phyloP scores from a whole-genome alignment of 805 yeast species.

The Pichia occidentalis region DNA sequence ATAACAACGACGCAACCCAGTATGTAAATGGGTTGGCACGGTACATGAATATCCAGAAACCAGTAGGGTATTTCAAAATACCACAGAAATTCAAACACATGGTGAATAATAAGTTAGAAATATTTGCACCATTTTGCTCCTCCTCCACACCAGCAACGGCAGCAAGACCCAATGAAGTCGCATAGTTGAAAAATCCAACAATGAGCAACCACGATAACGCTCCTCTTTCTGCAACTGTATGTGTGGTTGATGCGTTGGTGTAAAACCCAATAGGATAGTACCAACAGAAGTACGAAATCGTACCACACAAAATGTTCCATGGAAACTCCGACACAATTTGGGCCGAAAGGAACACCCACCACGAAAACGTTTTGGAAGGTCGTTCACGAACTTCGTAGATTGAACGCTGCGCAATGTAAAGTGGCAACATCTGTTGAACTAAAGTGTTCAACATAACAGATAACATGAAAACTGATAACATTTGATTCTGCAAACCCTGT shows the following conservation, averaged over 20 bases:
- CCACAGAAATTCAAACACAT: constrained; percentile 71
- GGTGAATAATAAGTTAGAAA: constrained; percentile 51
- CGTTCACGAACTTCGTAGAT: constrained; percentile 69
- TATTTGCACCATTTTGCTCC: constrained; percentile 58
- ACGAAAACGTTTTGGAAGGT: constrained; percentile 63
- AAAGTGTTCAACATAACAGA: constrained; percentile 49
- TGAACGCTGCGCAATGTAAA: constrained; percentile 54
- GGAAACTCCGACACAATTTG: constrained; percentile 64
- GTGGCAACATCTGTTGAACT: constrained; percentile 57
- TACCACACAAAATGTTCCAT: constrained; percentile 54
- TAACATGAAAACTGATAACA: constrained; percentile 71
- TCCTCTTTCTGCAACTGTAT: constrained; percentile 45
- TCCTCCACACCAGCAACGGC: constrained; percentile 52
- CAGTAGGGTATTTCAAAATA: constrained; percentile 53
- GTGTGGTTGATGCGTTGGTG: constrained; percentile 47
- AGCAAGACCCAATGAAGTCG: constrained; percentile 53
- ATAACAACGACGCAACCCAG: constrained; percentile 48
- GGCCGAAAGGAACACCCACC: constrained; percentile 56
- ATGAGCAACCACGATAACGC: constrained; percentile 40
- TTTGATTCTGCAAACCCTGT: constrained; percentile 75
- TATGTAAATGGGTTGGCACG: constrained; percentile 66
- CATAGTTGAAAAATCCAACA: constrained; percentile 44
- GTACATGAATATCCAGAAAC: constrained; percentile 81
- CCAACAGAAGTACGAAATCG: constrained; percentile 54
- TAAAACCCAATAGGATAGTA: constrained; percentile 72